phyloP scores from a whole-genome alignment of 495 filamentous ascomycete genomes.

The Hypoxylon intermedium region DNA sequence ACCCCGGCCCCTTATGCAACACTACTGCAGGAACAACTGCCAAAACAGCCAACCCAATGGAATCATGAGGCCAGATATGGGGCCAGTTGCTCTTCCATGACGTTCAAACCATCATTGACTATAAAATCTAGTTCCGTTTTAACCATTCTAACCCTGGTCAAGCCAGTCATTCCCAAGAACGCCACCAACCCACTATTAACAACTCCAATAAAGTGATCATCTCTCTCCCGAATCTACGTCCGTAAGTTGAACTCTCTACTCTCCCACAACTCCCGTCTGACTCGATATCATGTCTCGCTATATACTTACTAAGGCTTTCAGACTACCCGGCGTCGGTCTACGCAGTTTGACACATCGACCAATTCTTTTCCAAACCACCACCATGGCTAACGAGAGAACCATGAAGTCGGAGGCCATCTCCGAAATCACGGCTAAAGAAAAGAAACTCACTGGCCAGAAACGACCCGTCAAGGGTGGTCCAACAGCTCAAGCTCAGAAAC shows the following conservation, averaged over 20 bases:
- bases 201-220: too few species aligned
- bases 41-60: slow-evolving; percentile 1
- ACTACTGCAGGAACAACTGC: slow-evolving; percentile 19
- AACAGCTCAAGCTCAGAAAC: slow-evolving; percentile 37
- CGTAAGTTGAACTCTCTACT: neutral
- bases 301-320: slow-evolving; percentile 16
- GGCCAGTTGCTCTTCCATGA: neutral
- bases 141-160: too few species aligned
- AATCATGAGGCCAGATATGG: slow-evolving; percentile 19
- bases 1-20: neutral
- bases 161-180: too few species aligned
- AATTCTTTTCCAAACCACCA: neutral
- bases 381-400: slow-evolving; percentile 12
- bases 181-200: too few species aligned
- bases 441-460: slow-evolving; percentile 25
- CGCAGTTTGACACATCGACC: slow-evolving; percentile 1
- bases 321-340: slow-evolving; percentile 2
- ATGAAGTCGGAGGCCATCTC: slow-evolving; percentile 31
- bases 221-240: neutral
- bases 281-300: slow-evolving; percentile 25
- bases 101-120: slow-evolving; percentile 19
- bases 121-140: neutral
- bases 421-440: slow-evolving; percentile 33
- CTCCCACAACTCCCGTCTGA: neutral
- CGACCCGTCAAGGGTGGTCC: slow-evolving; percentile 28